Percentiles rank a stretch among this genome's conserved stretches.
These are phyloP conservation scores for Chaetomiaceae sp. DNA, from an alignment of 2,329 filamentous ascomycete genomes.

Conservation along the genomic window DNA sequence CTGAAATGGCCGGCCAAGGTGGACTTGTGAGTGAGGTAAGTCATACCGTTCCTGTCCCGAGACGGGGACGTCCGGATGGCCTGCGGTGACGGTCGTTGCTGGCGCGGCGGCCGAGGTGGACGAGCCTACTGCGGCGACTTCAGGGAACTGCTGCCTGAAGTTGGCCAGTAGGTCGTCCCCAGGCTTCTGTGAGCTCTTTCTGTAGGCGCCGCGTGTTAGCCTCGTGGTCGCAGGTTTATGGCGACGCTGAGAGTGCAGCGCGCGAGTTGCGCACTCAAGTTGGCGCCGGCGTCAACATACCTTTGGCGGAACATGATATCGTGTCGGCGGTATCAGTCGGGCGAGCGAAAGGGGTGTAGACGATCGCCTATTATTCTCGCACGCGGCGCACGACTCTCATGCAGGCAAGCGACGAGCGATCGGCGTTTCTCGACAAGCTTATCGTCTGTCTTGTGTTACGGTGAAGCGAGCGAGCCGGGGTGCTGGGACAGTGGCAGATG, in stretches of 20 bases:
- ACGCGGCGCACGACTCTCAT: conserved; percentile 1
- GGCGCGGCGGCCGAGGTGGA: conserved; percentile 42
- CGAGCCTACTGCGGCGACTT: conserved; percentile 55
- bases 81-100: conserved; percentile 35
- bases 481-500: not conserved
- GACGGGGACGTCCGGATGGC: conserved; percentile 30
- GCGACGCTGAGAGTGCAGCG: not conserved
- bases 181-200: conserved; percentile 79
- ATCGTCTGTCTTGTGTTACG: conserved; percentile 1
- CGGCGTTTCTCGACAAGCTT: not conserved
- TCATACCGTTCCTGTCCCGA: conserved; percentile 33
- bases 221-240: not conserved
- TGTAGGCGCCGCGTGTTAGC: conserved; percentile 30
- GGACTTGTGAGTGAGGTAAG: not conserved
- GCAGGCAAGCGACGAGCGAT: conserved; percentile 2
- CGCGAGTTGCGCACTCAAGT: not conserved
- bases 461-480: not conserved
- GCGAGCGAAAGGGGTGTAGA: not conserved
- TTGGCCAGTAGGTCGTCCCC: conserved; percentile 77
- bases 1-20: not conserved
- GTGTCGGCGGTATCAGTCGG: not conserved
- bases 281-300: conserved; percentile 5
- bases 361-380: not conserved
- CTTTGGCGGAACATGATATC: conserved; percentile 25
- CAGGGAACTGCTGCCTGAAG: conserved; percentile 80